Conservation (phyloP, 2,329 filamentous ascomycete genomes). For the Calcarisporium arbuscula region DNA sequence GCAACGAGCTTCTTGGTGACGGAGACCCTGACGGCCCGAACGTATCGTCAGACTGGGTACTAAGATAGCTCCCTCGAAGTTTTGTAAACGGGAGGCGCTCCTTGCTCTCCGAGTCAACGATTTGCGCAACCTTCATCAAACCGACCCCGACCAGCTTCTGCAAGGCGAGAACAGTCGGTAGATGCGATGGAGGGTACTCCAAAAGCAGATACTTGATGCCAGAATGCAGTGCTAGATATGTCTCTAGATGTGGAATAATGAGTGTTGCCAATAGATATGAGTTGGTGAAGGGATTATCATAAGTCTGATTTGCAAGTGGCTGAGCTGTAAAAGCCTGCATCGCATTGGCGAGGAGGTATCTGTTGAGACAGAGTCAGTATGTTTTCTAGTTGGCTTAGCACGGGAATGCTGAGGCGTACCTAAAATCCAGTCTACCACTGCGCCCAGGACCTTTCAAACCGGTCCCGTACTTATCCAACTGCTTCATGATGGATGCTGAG, state of each 20-base stretch:
- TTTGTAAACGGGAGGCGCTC: constrained; percentile 32
- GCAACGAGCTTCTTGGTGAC: constrained; percentile 18
- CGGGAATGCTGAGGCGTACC: constrained; percentile 31
- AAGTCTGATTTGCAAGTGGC: constrained; percentile 40
- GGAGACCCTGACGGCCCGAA: constrained; percentile 15
- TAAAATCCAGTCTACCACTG: constrained; percentile 52
- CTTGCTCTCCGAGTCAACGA: constrained; percentile 39
- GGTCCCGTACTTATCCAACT: constrained; percentile 49
- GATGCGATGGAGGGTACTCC: constrained; percentile 51
- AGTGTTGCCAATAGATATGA: constrained; percentile 49
- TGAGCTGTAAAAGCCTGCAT: constrained; percentile 53
- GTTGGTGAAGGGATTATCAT: constrained; percentile 49
- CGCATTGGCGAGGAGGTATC: constrained; percentile 54
- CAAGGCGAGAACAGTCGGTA: constrained; percentile 50
- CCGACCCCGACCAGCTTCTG: constrained; percentile 51
- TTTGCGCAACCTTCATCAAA: constrained; percentile 52
- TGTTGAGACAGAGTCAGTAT: constrained; percentile 21
- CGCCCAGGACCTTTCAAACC: constrained; percentile 40
- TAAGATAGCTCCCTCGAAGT: constrained; percentile 27
- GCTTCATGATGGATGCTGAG: constrained; percentile 39
- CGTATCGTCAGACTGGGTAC: constrained; percentile 16
- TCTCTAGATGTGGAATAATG: constrained; percentile 54
- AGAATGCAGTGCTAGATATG: constrained; percentile 47
- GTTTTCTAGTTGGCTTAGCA: background rate
- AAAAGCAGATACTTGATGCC: constrained; percentile 51